phyloP scores from a whole-genome alignment of 495 filamentous ascomycete genomes.

The Halenospora varia region DNA sequence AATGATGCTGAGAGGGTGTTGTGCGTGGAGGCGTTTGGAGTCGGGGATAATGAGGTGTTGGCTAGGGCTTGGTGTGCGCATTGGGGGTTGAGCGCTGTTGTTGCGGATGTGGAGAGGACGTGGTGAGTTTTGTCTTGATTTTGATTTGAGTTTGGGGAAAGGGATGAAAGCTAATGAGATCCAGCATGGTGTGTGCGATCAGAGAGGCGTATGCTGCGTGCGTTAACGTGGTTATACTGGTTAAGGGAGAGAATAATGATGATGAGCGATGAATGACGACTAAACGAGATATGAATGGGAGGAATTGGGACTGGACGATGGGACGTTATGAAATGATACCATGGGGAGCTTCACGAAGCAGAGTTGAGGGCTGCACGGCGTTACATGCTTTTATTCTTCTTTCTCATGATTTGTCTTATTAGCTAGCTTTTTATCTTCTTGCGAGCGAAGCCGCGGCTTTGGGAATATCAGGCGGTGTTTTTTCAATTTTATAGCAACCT shows the following conservation, averaged over 20 bases:
- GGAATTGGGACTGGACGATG: too few relatives aligned
- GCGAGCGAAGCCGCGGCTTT: too few relatives aligned
- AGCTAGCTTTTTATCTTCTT: too few relatives aligned
- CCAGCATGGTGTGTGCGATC: constrained; percentile 62
- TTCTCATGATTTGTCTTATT: too few relatives aligned
- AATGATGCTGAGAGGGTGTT: constrained; percentile 56
- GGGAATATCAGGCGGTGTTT: too few relatives aligned
- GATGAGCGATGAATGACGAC: not conserved
- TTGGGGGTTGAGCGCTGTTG: constrained; percentile 62
- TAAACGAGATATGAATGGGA: not conserved
- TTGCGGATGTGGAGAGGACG: constrained; percentile 62
- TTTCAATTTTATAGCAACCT: too few relatives aligned
- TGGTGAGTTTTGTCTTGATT: constrained; percentile 43
- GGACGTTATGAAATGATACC: too few relatives aligned
- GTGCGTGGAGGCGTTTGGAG: constrained; percentile 66
- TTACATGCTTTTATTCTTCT: too few relatives aligned
- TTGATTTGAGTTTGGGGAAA: not conserved
- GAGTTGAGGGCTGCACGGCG: too few relatives aligned
- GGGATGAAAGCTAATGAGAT: constrained; percentile 6
- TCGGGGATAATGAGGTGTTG: constrained; percentile 68
- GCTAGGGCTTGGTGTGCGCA: constrained; percentile 69
- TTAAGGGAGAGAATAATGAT: constrained; percentile 32
- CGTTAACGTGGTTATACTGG: constrained; percentile 63
- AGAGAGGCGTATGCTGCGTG: constrained; percentile 68
- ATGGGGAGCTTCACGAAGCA: too few relatives aligned